These are phyloP conservation scores for Cladophialophora psammophila DNA, from an alignment of 2,329 filamentous ascomycete species.

Conservation along the genomic window DNA sequence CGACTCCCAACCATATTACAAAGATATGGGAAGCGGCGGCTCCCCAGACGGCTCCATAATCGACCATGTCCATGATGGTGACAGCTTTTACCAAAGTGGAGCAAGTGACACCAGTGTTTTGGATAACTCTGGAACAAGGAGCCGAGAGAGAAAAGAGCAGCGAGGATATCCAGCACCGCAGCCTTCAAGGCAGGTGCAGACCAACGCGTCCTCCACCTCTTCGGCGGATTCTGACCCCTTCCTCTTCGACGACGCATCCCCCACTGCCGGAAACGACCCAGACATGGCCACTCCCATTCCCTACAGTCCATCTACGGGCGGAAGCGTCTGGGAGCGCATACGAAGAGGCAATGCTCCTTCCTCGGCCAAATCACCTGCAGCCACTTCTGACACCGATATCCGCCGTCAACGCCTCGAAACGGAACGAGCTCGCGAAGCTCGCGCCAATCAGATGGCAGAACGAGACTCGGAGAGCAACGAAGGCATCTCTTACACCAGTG, in stretches of 20 bases:
- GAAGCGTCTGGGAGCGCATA: conserved; percentile 37
- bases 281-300: conserved; percentile 15
- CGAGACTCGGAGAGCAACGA: background rate
- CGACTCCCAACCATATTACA: conserved; percentile 17
- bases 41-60: conserved; percentile 6
- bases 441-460: conserved; percentile 2
- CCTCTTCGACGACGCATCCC: conserved; percentile 40
- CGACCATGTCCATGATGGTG: conserved; percentile 13
- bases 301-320: conserved; percentile 8
- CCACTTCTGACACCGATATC: background rate
- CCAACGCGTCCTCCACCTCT: conserved; percentile 13
- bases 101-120: conserved; percentile 22
- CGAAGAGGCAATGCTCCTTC: conserved; percentile 22
- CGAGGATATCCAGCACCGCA: conserved; percentile 24
- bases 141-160: conserved; percentile 15
- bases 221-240: conserved; percentile 24
- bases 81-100: conserved; percentile 23
- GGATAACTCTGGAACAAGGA: conserved; percentile 21
- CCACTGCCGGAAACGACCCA: conserved; percentile 35
- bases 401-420: conserved; percentile 2
- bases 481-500: background rate
- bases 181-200: conserved; percentile 9
- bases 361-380: background rate
- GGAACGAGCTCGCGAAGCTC: background rate
- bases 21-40: conserved; percentile 14